Evolutionary conservation across 495 filamentous ascomycete genomes (phyloP).

Genomic region (Pyrenopolyporus hunteri): DNA sequence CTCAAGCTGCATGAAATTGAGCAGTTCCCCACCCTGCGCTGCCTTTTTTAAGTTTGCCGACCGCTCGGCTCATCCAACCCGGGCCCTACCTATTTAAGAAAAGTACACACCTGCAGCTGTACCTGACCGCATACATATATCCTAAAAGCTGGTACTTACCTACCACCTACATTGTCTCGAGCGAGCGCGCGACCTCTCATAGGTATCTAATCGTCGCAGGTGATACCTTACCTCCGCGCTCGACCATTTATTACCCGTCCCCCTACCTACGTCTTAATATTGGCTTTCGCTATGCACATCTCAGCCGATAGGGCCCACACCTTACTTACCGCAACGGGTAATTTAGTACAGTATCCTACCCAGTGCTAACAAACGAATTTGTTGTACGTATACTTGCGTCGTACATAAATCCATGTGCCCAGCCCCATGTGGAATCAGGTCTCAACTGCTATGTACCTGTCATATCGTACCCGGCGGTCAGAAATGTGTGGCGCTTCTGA

Average conservation of each 20-base stretch:
- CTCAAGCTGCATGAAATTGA: conserved; percentile 42
- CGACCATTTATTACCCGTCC: neutral
- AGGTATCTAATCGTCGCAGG: neutral
- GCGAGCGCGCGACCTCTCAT: neutral
- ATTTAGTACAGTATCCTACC: conserved; percentile 21
- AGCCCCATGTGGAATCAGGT: conserved; percentile 29
- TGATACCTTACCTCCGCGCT: too few relatives aligned
- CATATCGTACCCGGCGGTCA: neutral
- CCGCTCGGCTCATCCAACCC: conserved; percentile 38
- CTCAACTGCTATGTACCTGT: conserved; percentile 14
- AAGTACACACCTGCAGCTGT: conserved; percentile 32
- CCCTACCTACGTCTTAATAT: neutral
- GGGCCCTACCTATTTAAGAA: conserved; percentile 29
- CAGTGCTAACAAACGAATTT: neutral
- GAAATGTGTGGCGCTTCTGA: neutral
- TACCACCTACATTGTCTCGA: neutral
- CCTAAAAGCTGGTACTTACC: conserved; percentile 4
- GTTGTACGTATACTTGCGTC: neutral
- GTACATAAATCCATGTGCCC: neutral
- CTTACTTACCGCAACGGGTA: conserved; percentile 6
- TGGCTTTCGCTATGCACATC: too few relatives aligned
- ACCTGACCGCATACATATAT: conserved; percentile 29
- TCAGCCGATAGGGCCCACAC: conserved; percentile 8
- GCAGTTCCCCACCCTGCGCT: conserved; percentile 32
- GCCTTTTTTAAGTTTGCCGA: conserved; percentile 40